These are phyloP conservation scores for Aspergillus sergii DNA, from an alignment of 2,329 filamentous ascomycete genomes.

Conservation along the genomic window DNA sequence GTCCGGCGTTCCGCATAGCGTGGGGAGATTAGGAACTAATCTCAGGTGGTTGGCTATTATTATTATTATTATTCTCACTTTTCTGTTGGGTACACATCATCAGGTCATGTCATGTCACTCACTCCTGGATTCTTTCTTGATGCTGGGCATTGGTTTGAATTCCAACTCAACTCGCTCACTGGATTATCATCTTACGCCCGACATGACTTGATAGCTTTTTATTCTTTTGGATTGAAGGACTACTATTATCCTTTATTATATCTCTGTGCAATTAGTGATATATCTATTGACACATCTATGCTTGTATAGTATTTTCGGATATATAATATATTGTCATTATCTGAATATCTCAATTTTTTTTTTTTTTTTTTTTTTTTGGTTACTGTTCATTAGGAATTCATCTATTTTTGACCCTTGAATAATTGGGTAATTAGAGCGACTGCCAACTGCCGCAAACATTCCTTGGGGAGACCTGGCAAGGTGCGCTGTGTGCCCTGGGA, in stretches of 20 bases:
- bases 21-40: slow-evolving; percentile 23
- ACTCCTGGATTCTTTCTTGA: slow-evolving; percentile 10
- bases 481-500: not conserved
- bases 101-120: slow-evolving; percentile 23
- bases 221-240: not conserved
- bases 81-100: not conserved
- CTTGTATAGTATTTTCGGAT: slow-evolving; percentile 1
- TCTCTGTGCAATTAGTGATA: not conserved
- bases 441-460: not conserved
- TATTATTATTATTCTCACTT: not conserved
- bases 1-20: slow-evolving; percentile 33
- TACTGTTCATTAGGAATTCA: not conserved
- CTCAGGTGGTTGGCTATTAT: not conserved
- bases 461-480: not conserved
- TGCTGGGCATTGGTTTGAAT: not conserved
- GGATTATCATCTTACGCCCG: not conserved
- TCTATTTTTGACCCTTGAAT: not conserved
- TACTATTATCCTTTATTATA: not conserved
- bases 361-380: not conserved
- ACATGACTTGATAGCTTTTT: slow-evolving; percentile 1
- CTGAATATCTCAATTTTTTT: not conserved
- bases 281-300: not conserved
- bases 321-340: not conserved
- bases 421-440: not conserved
- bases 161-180: not conserved